Base-by-base conservation (phyloP, 1,284 basidiomycete genomes). In the Malassezia nana region DNA sequence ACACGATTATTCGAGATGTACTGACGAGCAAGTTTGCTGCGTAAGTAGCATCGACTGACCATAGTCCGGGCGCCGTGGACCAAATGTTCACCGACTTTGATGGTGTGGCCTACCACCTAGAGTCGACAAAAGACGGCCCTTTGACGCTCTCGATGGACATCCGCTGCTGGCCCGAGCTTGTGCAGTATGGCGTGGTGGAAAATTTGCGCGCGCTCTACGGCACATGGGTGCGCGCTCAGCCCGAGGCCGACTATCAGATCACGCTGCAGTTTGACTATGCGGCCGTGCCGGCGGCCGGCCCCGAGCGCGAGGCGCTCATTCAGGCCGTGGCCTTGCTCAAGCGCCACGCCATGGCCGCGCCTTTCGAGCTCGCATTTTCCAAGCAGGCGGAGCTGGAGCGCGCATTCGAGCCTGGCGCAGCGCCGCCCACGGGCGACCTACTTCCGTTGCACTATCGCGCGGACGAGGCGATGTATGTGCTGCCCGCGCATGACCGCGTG, bases 1-100 rank as follows among this genome's bases (percentile, higher is more conserved):
- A 74, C 78, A 83, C 86, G 65, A 89, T 95, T 76, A 92, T 98
- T 66, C 84, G 87, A 72, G 86, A 86, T 46, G 88, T 91, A 40
- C 79, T 98, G 57, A 79, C 81, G n/a, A 89, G 95, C 72, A 91
- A 92, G 76, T 82, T 87, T 62, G 77, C 78, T 64, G 91, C 87
- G 91, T 92, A 75, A 74, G 81, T 76, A 45, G 20, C 44, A 10
- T 22, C 41, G 30, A 20, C 20, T 47, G 4, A 35, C 22, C 0
- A 7, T 75, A 94, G 89, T 72, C 88, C 91, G 13, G 82, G 84
- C 4, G 83, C 87, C 18, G 80, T 94, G 57, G 94, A 98, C 77
- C 86, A 96, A 57, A 83, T 87, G 57, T 96, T 98, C 66, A 91
- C 95, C 51, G 92, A 98, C 77, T 98, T 90, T 71, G 94, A 99